These are phyloP conservation scores for Zanthoxylum bungeanum DNA, from an alignment of 345 rosid genomes.

Conservation along the genomic window DNA sequence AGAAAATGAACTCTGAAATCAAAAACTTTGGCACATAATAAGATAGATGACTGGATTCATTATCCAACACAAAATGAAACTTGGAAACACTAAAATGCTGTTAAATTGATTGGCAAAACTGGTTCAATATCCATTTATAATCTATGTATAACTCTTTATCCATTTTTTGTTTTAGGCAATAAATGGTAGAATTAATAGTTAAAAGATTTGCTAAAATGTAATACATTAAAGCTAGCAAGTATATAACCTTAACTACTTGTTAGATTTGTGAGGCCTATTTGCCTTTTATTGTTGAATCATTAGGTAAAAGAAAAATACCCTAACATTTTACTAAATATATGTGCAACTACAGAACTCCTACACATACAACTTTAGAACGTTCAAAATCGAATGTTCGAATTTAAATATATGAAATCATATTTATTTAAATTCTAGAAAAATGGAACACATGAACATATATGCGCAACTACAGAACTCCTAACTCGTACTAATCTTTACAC, in stretches of 20 bases:
- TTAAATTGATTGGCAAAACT: neutral
- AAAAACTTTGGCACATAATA: conserved; percentile 2
- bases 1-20: conserved; percentile 59
- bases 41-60: neutral
- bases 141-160: no score
- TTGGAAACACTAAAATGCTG: neutral
- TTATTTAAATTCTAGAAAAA: no score
- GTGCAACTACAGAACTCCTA: no score
- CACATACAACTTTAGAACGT: no score
- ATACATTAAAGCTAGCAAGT: neutral
- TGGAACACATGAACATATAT: no score
- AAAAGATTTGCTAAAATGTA: neutral
- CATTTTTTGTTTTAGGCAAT: neutral
- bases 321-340: neutral
- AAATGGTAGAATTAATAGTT: neutral
- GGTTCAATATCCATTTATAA: neutral
- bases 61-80: neutral
- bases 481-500: no score
- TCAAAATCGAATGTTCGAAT: no score
- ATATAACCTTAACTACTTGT: neutral
- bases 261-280: neutral
- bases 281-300: neutral
- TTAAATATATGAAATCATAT: no score
- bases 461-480: no score
- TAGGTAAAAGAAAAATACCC: neutral